Evolutionary conservation across 179 eudicot species (phyloP).

Genomic region (Silene noctiflora): DNA sequence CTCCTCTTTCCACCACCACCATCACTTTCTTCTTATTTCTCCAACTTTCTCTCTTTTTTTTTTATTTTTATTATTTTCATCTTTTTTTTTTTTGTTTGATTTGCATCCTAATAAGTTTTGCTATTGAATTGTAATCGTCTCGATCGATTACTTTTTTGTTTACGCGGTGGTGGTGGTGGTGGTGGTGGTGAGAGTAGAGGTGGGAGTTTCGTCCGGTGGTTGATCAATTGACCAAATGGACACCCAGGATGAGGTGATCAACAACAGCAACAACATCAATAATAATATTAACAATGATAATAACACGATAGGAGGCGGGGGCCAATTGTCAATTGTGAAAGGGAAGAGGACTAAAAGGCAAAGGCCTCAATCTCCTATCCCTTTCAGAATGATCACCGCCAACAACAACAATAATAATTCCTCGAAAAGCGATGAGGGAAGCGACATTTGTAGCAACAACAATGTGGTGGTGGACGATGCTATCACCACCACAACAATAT

Average conservation of each 20-base stretch:
- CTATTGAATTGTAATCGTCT: not conserved
- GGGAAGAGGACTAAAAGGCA: constrained; percentile 73
- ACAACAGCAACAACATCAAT: constrained; percentile 1
- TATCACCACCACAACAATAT: constrained; percentile 11
- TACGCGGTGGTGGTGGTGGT: constrained; percentile 7
- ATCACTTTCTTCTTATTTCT: constrained; percentile 19
- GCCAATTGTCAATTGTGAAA: constrained; percentile 35
- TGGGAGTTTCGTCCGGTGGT: not conserved
- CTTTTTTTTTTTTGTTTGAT: not conserved
- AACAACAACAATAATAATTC: constrained; percentile 7
- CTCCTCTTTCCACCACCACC: constrained; percentile 27
- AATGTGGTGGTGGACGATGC: constrained; percentile 15
- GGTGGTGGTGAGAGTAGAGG: not conserved
- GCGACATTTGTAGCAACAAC: constrained; percentile 40
- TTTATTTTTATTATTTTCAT: not conserved
- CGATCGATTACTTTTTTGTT: not conserved
- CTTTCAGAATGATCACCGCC: constrained; percentile 28
- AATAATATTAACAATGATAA: not conserved
- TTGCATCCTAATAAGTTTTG: not conserved
- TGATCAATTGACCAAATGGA: constrained; percentile 18
- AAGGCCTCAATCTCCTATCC: constrained; percentile 56
- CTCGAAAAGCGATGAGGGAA: constrained; percentile 31
- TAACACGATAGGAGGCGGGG: not conserved
- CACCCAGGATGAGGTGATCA: constrained; percentile 29
- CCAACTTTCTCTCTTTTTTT: constrained; percentile 5